phyloP scores from a whole-genome alignment of 192 early-diverging fungal genomes.

The Gigaspora rosea region DNA sequence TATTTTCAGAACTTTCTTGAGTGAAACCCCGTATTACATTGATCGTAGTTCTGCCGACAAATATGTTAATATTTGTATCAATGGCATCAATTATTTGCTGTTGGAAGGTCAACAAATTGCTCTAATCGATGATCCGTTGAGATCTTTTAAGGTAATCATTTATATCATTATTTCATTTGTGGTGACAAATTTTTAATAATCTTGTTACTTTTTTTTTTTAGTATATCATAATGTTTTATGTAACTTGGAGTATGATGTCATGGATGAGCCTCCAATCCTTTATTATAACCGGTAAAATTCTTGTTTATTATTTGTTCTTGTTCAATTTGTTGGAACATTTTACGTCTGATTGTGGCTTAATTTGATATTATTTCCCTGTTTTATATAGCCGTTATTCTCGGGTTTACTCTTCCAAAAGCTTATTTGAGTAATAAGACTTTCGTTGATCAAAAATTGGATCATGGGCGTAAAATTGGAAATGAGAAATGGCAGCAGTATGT shows the following conservation, averaged over 20 bases:
- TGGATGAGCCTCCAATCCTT: not conserved
- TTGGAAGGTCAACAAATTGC: not conserved
- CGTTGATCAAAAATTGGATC: constrained; percentile 13
- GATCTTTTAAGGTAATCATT: not conserved
- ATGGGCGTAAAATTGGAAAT: not conserved
- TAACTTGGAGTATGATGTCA: not conserved
- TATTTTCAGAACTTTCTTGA: not conserved
- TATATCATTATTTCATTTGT: not conserved
- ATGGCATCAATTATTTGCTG: not conserved
- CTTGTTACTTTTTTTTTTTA: not conserved
- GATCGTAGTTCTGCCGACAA: not conserved
- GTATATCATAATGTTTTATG: not conserved
- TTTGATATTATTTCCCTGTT: too few species aligned
- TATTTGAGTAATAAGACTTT: not conserved
- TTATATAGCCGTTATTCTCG: not conserved
- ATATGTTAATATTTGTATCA: not conserved
- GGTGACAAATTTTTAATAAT: not conserved
- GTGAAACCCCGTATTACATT: not conserved
- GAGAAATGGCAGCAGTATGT: not conserved
- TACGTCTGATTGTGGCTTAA: not conserved
- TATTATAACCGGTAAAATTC: not conserved
- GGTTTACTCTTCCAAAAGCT: not conserved
- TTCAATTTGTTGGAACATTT: not conserved
- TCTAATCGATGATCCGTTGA: constrained; percentile 9
- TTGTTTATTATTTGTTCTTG: not conserved